Percentiles rank a stretch among this genome's conserved stretches.
phyloP scores from a whole-genome alignment of 2,329 filamentous ascomycete species.

The Zymoseptoria brevis region DNA sequence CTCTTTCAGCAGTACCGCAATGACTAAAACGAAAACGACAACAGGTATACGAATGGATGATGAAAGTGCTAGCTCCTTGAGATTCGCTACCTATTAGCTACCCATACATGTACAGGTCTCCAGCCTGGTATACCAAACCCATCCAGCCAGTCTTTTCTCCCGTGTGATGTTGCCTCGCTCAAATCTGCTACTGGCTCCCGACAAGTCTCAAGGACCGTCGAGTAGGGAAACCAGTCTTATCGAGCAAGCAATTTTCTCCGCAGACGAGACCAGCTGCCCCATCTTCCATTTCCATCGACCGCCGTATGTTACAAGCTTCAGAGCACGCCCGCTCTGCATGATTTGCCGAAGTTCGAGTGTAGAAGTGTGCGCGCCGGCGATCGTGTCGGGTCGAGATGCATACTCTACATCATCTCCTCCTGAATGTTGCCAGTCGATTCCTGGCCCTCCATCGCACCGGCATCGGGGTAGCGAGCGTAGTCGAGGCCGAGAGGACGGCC shows the following conservation, averaged over 20 bases:
- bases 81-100: constrained; percentile 8
- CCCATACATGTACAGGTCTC: constrained; percentile 1
- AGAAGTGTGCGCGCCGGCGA: background rate
- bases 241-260: constrained; percentile 14
- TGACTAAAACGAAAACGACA: background rate
- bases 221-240: background rate
- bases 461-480: constrained; percentile 85
- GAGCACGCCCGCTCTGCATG: background rate
- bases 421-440: constrained; percentile 68
- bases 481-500: constrained; percentile 86
- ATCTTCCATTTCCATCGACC: background rate
- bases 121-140: background rate
- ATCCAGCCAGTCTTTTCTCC: constrained; percentile 1
- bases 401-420: constrained; percentile 84
- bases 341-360: background rate
- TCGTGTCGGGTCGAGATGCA: constrained; percentile 2
- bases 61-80: constrained; percentile 40
- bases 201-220: background rate
- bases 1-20: background rate
- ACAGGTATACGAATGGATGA: constrained; percentile 69
- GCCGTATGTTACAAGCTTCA: background rate
- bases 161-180: background rate
- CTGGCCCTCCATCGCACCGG: constrained; percentile 72
- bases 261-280: background rate
- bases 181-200: background rate